Base-by-base conservation (phyloP, 1,139 yeast genomes). In the Candida smagusa region DNA sequence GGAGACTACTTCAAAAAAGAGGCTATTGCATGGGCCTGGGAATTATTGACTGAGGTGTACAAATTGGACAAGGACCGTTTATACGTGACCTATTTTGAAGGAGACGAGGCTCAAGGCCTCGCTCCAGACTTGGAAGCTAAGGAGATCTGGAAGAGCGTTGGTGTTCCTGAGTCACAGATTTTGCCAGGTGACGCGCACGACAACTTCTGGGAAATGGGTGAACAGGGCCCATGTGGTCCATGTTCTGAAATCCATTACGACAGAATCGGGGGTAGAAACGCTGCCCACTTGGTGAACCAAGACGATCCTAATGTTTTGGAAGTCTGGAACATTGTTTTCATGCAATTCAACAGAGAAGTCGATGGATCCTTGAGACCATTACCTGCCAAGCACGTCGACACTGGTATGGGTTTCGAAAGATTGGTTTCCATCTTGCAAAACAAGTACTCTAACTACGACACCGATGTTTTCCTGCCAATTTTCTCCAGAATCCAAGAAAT, bases 141-240 rank as follows among this genome's bases (percentile, higher is more conserved):
- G 60, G 70, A 84, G 50, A 69, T 81, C 47, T 92, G 99, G 99
- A 67, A 73, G 47, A 77, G 75, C 28, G 84, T 84, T 30, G 99
- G 99, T 49, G 95, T 92, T 41, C 77, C 81, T 24, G 96, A 87
- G 49, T 92, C 84, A 59, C 97, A 89, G 59, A 90, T 92, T 51
- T 71, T 92, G 49, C 96, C 97, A 19, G 99, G 98, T 41, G 72
- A 81, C 48, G 86, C 82, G 39, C 72, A 81, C 59, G 99, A 92
- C 61, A 92, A 92, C 69, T 92, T 92, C 64, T 92, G 99, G 99
- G 99, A 94, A 72, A 92, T 92, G 99, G 99, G 99, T 52, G 99
- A 94, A 59, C 97, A 90, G 69, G 99, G 99, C 49, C 99, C 99
- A 33, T 92, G 99, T 72, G 99, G 99, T 46, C 99, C 99, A 36